These are phyloP conservation scores for Glycine latifolia DNA, from an alignment of 306 rosid genomes.

Conservation along the genomic window DNA sequence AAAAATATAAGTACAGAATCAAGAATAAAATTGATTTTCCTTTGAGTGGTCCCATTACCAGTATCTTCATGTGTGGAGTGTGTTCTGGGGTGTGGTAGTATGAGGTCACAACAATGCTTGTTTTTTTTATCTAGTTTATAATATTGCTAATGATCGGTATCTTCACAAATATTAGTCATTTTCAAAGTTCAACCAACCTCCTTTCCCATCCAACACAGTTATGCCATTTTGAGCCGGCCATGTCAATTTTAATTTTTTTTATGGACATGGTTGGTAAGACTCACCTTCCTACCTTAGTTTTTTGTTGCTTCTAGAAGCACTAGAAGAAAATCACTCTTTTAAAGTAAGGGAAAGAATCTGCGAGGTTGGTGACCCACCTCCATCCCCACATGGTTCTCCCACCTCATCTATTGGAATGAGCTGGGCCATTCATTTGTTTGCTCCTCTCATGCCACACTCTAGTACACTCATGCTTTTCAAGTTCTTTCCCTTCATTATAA, in stretches of 20 bases:
- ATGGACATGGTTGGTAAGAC: conserved; percentile 60
- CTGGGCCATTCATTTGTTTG: conserved; percentile 42
- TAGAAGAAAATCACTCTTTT: background rate
- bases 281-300: conserved; percentile 54
- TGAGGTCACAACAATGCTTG: conserved; percentile 12
- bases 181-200: conserved; percentile 51
- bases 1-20: no score
- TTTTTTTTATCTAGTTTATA: conserved; percentile 2
- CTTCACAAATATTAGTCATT: conserved; percentile 35
- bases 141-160: conserved; percentile 12
- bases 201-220: conserved; percentile 39
- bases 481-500: conserved; percentile 7
- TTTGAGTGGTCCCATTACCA: conserved; percentile 34
- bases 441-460: conserved; percentile 40
- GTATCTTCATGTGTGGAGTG: conserved; percentile 37
- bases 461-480: conserved; percentile 30
- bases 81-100: conserved; percentile 16
- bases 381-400: conserved; percentile 45
- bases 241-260: conserved; percentile 38
- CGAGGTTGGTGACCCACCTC: conserved; percentile 59
- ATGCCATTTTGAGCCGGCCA: conserved; percentile 51
- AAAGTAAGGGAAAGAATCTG: conserved; percentile 46
- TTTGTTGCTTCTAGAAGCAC: conserved; percentile 62
- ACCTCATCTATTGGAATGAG: conserved; percentile 50
- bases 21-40: conserved; percentile 16